These are phyloP conservation scores for Berberis vulgaris DNA, from an alignment of 164 flowering plant genomes.

Conservation along the genomic window DNA sequence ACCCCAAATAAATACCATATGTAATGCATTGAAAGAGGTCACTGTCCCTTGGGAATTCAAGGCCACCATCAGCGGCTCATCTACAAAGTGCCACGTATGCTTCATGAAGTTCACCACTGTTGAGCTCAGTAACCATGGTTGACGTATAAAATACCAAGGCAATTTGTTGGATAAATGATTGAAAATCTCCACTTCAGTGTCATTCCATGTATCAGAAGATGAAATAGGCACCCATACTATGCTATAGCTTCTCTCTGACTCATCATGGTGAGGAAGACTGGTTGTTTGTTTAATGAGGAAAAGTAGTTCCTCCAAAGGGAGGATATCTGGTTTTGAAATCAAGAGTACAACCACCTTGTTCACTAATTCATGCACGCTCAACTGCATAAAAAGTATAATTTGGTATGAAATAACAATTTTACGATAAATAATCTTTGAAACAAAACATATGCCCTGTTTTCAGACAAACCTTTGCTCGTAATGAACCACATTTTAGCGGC, in stretches of 20 bases:
- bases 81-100: constrained; percentile 40
- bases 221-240: constrained; percentile 69
- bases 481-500: constrained; percentile 35
- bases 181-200: constrained; percentile 27
- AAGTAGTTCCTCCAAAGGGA: constrained; percentile 29
- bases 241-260: constrained; percentile 26
- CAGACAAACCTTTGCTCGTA: constrained; percentile 31
- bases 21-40: constrained; percentile 43
- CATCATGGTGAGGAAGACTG: constrained; percentile 22
- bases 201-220: constrained; percentile 36
- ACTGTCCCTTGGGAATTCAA: constrained; percentile 50
- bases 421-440: background rate
- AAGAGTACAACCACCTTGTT: constrained; percentile 54
- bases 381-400: constrained; percentile 19
- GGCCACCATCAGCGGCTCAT: constrained; percentile 56
- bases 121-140: constrained; percentile 45
- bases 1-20: constrained; percentile 74
- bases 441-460: background rate
- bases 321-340: constrained; percentile 53
- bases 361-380: constrained; percentile 36
- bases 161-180: constrained; percentile 35
- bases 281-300: constrained; percentile 42
- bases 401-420: background rate
- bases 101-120: constrained; percentile 36
- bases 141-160: constrained; percentile 57